Base-by-base conservation (phyloP, 73 alveolate genomes). In the Effrenium voratum region DNA sequence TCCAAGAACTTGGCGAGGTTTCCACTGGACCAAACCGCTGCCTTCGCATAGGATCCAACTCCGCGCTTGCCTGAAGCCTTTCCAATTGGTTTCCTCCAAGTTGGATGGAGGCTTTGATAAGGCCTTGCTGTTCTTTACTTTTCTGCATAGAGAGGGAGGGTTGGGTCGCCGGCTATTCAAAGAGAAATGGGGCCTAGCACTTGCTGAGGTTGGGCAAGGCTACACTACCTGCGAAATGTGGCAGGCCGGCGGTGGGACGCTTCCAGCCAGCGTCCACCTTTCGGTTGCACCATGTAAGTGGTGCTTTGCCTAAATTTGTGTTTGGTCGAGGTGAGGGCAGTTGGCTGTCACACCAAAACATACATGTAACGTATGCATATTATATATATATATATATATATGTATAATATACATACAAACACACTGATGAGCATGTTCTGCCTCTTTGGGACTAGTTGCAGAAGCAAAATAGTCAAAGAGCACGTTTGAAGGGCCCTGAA, bases 191-290 rank as follows among this genome's bases (percentile, higher is more conserved):
- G n/a, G n/a, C n/a, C 24, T 2, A 5, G 8, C 12, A 43, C 2
- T 36, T 43, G 12, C 70, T 34, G 43, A 90, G 97, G 97, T n/a
- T 3, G 97, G 97, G 26, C 88, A 68, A 49, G 97, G 97, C 86
- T 90, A 90, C 66, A 46, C 88, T 50, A 46, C 87, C 87, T 90
- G 97, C 49, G 97, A 90, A 68, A 90, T 90, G 97, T 90, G 97
- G 97, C 97, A 90, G 97, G 97, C 10, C 41, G 12, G 34, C 45
- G 66, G 40, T 8, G 28, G 1, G 57, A 34, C 59, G 52, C n/a
- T n/a, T n/a, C n/a, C n/a, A n/a, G n/a, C n/a, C n/a, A n/a, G n/a
- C n/a, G n/a, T n/a, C n/a, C n/a, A n/a, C n/a, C n/a, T n/a, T n/a
- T n/a, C 6, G 12, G 59, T 36, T 13, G 0, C n/a, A 49, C 66